Base-by-base conservation (phyloP, 345 rosid genomes). In the Isatis tinctoria region DNA sequence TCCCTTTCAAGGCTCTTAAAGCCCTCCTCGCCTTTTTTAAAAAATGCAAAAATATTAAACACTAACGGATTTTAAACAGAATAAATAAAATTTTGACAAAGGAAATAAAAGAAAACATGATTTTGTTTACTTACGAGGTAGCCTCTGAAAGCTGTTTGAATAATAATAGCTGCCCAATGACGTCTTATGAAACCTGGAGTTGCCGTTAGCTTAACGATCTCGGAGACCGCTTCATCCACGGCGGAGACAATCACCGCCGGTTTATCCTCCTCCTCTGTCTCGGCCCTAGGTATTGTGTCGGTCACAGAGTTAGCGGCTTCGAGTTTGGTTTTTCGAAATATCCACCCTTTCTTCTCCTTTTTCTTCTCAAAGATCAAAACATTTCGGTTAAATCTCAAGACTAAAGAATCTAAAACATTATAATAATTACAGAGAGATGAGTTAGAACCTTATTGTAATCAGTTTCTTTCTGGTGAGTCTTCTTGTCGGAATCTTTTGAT, bases 81-180 rank as follows among this genome's bases (percentile, higher is more conserved):
- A n/a, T n/a, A n/a, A n/a, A n/a, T n/a, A n/a, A n/a, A n/a, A n/a
- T n/a, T n/a, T n/a, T n/a, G n/a, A n/a, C n/a, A n/a, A n/a, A n/a
- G n/a, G n/a, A n/a, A n/a, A n/a, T n/a, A n/a, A n/a, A n/a, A n/a
- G n/a, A n/a, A n/a, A n/a, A n/a, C 10, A 49, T 49, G 22, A 26
- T 18, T 66, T 54, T 22, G 16, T 49, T 65, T 9, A 53, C 82
- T 86, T 80, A 95, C 99, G 57, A 95, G 86, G 79, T 95, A 90
- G 69, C 97, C 93, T 71, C 97, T 81, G 61, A 92, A 95, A 78
- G 88, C 74, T 33, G 96, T 87, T 74, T 95, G 99, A 45, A 95
- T 86, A 72, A 88, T 72, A 43, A 81, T 81, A 45, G 97, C 93
- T 27, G 97, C 99, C 75, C 85, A 80, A 36, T 88, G 88, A 74